Percentiles rank a stretch among this genome's conserved stretches.
phyloP scores from a whole-genome alignment of 352 stramenopile genomes.

The Globisporangium abappressorium region DNA sequence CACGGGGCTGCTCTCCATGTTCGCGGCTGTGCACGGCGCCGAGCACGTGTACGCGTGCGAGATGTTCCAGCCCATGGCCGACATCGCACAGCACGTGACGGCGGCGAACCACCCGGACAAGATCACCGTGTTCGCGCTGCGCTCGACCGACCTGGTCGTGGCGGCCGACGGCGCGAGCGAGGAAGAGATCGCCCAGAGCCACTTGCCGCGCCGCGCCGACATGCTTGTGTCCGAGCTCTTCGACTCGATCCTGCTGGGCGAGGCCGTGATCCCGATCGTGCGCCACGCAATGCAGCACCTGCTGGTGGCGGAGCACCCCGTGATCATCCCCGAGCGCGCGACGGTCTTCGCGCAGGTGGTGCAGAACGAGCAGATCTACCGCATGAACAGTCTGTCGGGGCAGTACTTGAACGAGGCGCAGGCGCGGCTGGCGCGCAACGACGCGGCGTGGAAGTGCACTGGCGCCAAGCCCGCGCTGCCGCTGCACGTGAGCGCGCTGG shows the following conservation, averaged over 20 bases:
- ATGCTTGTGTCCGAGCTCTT: slow-evolving; percentile 93
- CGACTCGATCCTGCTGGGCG: slow-evolving; percentile 88
- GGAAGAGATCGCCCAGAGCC: slow-evolving; percentile 9
- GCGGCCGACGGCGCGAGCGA: slow-evolving; percentile 6
- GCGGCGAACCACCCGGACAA: slow-evolving; percentile 58
- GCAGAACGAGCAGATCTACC: slow-evolving; percentile 59
- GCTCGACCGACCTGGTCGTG: slow-evolving; percentile 72
- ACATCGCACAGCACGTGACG: slow-evolving; percentile 74
- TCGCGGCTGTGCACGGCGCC: slow-evolving; percentile 82
- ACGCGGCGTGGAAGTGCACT: slow-evolving; percentile 55
- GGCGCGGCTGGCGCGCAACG: slow-evolving; percentile 50
- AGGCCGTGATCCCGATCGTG: slow-evolving; percentile 86
- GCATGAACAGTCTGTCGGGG: slow-evolving; percentile 59
- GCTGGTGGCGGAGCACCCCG: slow-evolving; percentile 37
- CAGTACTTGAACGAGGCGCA: slow-evolving; percentile 26
- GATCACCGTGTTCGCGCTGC: slow-evolving; percentile 75
- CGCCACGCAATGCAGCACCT: slow-evolving; percentile 71
- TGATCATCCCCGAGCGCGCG: slow-evolving; percentile 67
- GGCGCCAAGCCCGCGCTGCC: slow-evolving; percentile 60
- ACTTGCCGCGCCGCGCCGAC: slow-evolving; percentile 72
- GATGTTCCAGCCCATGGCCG: slow-evolving; percentile 85
- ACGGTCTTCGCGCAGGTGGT: slow-evolving; percentile 72
- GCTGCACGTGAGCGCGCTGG: slow-evolving; percentile 54
- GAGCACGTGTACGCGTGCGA: slow-evolving; percentile 91
- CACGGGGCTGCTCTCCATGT: slow-evolving; percentile 84